Percentiles rank a stretch among this genome's conserved stretches.
Conservation (phyloP, 2,329 filamentous ascomycete genomes). For the Cadophora malorum region DNA sequence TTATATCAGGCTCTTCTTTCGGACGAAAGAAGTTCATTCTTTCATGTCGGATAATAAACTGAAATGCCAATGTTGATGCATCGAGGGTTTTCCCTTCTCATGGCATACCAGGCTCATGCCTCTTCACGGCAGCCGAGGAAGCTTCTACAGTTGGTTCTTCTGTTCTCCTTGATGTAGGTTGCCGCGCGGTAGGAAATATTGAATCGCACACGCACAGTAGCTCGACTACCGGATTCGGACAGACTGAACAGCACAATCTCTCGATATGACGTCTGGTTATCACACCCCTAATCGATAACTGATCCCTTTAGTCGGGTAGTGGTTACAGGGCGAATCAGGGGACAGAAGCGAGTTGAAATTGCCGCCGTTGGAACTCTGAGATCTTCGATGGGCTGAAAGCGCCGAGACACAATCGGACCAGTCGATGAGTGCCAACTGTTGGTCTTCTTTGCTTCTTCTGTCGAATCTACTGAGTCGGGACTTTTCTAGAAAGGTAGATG, state of each 20-base stretch:
- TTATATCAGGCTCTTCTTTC: conserved; percentile 8
- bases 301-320: conserved; percentile 29
- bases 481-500: background rate
- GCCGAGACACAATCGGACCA: conserved; percentile 18
- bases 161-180: conserved; percentile 27
- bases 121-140: conserved; percentile 16
- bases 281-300: conserved; percentile 35
- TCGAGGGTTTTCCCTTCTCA: conserved; percentile 6
- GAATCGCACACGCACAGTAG: conserved; percentile 22
- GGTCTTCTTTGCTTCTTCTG: conserved; percentile 16
- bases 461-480: background rate
- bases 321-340: conserved; percentile 21
- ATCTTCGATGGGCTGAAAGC: conserved; percentile 23
- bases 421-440: conserved; percentile 1
- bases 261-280: conserved; percentile 31
- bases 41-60: conserved; percentile 5
- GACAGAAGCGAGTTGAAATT: conserved; percentile 20
- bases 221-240: conserved; percentile 26
- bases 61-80: conserved; percentile 27
- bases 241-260: conserved; percentile 15
- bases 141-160: conserved; percentile 21
- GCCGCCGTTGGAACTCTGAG: conserved; percentile 24
- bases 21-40: conserved; percentile 10
- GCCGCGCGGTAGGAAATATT: conserved; percentile 40
- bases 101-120: background rate